Evolutionary conservation across 1,139 yeast species (phyloP).

Genomic region (Sugiyamaella neomexicana): DNA sequence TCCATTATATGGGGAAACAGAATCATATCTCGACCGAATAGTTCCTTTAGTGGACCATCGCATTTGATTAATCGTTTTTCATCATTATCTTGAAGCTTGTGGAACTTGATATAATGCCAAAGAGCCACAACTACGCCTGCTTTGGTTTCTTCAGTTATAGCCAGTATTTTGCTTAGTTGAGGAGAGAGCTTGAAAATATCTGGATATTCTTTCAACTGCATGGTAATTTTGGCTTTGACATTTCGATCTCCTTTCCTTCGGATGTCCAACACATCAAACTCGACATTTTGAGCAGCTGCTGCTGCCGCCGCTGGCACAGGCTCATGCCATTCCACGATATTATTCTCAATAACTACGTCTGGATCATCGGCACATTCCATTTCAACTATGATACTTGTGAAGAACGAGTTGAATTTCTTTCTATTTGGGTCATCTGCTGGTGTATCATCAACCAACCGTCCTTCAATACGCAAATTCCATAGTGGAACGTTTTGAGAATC

Average conservation of each 20-base stretch:
- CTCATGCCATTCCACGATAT: constrained; percentile 70
- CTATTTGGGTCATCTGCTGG: constrained; percentile 44
- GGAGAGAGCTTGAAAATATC: constrained; percentile 63
- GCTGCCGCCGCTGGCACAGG: constrained; percentile 28
- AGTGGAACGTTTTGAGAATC: constrained; percentile 44
- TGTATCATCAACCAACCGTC: constrained; percentile 59
- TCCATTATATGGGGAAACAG: constrained; percentile 76
- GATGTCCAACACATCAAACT: constrained; percentile 87
- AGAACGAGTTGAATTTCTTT: constrained; percentile 71
- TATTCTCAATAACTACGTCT: constrained; percentile 41
- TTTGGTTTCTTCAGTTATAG: constrained; percentile 75
- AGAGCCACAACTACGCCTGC: constrained; percentile 81
- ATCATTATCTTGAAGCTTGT: constrained; percentile 59
- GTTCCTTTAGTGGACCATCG: constrained; percentile 61
- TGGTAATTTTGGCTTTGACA: constrained; percentile 66
- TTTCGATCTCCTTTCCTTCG: constrained; percentile 74
- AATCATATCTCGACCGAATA: constrained; percentile 46
- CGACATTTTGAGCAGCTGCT: constrained; percentile 38
- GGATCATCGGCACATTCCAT: constrained; percentile 44
- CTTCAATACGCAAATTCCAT: constrained; percentile 91
- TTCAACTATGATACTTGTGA: constrained; percentile 84
- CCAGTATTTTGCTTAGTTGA: constrained; percentile 67
- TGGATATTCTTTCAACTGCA: constrained; percentile 75
- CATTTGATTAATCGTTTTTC: constrained; percentile 62
- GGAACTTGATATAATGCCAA: constrained; percentile 85